These are phyloP conservation scores for Thoreauomyces humboldtii DNA, from an alignment of 192 early-diverging fungal species.

Conservation along the genomic window DNA sequence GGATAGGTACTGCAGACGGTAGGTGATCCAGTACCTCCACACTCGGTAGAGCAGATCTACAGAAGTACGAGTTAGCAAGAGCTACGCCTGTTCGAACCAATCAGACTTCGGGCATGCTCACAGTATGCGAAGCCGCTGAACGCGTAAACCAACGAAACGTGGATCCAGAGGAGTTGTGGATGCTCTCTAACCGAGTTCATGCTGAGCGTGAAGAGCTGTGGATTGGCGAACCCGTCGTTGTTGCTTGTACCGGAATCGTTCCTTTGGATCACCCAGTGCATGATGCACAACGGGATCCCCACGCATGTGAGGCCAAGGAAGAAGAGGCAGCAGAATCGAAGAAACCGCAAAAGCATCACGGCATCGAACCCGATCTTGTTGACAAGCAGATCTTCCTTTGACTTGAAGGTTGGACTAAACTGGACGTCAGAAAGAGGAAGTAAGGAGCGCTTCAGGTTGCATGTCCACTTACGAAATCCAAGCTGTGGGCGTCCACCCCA, in stretches of 20 bases:
- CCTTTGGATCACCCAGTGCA: slow-evolving; percentile 22
- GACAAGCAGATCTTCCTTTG: slow-evolving; percentile 31
- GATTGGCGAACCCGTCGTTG: slow-evolving; percentile 19
- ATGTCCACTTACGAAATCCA: too few relatives aligned
- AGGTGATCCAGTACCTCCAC: slow-evolving; percentile 32
- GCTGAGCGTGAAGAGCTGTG: slow-evolving; percentile 26
- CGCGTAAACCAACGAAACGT: slow-evolving; percentile 32
- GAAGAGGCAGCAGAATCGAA: slow-evolving; percentile 28
- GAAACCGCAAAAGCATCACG: slow-evolving; percentile 49
- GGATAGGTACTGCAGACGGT: slow-evolving; percentile 31
- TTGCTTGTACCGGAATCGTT: neutral
- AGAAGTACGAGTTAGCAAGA: too few relatives aligned
- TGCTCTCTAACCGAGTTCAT: slow-evolving; percentile 28
- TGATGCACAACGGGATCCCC: slow-evolving; percentile 27
- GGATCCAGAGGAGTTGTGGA: slow-evolving; percentile 35
- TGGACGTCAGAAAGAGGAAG: too few relatives aligned
- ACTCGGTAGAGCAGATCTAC: slow-evolving; percentile 35
- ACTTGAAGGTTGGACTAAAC: slow-evolving; percentile 23
- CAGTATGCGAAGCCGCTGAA: slow-evolving; percentile 31
- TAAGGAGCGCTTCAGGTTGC: too few relatives aligned
- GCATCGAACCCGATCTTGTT: slow-evolving; percentile 45
- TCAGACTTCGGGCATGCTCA: too few relatives aligned
- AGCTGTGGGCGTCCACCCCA: slow-evolving; percentile 21
- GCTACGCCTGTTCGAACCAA: too few relatives aligned
- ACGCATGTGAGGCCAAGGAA: slow-evolving; percentile 31